A percentile compares a stretch with the other conserved stretches of the same genome.
Conservation (phyloP, 192 early-diverging fungal genomes). For the Linnemannia elongata region DNA sequence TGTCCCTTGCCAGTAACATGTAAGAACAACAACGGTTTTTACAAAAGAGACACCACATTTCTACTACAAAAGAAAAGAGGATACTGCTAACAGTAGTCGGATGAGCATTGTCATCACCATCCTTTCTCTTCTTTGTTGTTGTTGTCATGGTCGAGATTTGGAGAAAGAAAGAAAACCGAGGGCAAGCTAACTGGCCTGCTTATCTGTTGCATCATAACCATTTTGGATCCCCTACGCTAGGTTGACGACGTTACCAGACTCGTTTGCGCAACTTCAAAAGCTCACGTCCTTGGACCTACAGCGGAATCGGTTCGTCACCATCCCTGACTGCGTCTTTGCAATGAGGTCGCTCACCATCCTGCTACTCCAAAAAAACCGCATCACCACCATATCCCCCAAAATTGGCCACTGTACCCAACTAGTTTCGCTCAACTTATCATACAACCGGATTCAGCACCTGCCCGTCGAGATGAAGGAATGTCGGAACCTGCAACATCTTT, state of each 20-base stretch:
- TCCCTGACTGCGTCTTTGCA: constrained; percentile 55
- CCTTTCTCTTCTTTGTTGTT: background rate
- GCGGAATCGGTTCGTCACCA: constrained; percentile 55
- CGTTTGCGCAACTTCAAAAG: constrained; percentile 43
- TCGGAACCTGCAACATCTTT: constrained; percentile 43
- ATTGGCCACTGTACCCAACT: constrained; percentile 38
- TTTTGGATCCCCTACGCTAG: background rate
- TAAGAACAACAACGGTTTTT: constrained; percentile 4
- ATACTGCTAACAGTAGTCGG: background rate
- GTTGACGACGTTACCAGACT: constrained; percentile 42
- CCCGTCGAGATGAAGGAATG: constrained; percentile 48
- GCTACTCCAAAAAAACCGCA: constrained; percentile 62
- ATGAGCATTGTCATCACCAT: background rate
- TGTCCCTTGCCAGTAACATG: constrained; percentile 62
- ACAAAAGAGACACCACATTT: background rate
- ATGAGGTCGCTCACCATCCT: constrained; percentile 46
- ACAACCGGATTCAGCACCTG: constrained; percentile 54
- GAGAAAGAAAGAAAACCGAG: background rate
- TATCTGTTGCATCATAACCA: too few relatives aligned
- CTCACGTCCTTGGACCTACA: constrained; percentile 58
- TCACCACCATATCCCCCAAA: constrained; percentile 29
- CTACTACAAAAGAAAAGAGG: background rate
- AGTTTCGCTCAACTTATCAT: constrained; percentile 57
- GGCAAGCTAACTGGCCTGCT: background rate
- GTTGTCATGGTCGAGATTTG: background rate